Evolutionary conservation across 1,139 yeast genomes (phyloP).

Genomic region (Yueomyces sp.): DNA sequence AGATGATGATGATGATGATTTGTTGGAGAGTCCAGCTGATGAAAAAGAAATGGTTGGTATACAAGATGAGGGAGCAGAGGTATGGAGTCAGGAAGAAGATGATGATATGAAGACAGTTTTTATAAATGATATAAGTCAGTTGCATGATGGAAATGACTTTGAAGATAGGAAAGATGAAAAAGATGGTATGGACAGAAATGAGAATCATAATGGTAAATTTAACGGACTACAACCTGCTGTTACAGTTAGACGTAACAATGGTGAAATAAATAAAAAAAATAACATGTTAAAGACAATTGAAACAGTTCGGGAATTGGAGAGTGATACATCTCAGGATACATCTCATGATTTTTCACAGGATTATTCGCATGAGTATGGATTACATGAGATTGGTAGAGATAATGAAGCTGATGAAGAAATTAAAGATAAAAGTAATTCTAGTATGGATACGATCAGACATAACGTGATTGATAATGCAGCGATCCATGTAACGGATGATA

Average conservation of each 20-base stretch:
- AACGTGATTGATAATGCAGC: neutral
- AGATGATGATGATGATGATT: neutral
- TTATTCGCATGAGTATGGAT: no score
- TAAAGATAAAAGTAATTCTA: neutral
- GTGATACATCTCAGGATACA: neutral
- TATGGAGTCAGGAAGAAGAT: neutral
- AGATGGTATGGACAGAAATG: neutral
- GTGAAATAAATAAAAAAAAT: no score
- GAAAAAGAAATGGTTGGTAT: neutral
- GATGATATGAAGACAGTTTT: neutral
- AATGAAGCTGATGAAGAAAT: neutral
- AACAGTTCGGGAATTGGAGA: neutral
- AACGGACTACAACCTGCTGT: neutral
- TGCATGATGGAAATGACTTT: neutral
- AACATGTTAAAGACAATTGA: no score
- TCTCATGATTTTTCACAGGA: no score
- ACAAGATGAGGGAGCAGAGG: neutral
- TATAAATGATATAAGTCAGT: neutral
- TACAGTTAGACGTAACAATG: neutral
- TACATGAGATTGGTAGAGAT: no score
- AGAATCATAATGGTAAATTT: neutral
- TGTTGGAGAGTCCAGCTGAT: no score
- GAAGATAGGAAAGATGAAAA: neutral
- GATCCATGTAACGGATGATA: neutral
- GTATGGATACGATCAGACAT: neutral